Evolutionary conservation across 2,329 filamentous ascomycete species (phyloP), one percentile per base, ranked within the genome.

Genomic region (Epichloe elymi): DNA sequence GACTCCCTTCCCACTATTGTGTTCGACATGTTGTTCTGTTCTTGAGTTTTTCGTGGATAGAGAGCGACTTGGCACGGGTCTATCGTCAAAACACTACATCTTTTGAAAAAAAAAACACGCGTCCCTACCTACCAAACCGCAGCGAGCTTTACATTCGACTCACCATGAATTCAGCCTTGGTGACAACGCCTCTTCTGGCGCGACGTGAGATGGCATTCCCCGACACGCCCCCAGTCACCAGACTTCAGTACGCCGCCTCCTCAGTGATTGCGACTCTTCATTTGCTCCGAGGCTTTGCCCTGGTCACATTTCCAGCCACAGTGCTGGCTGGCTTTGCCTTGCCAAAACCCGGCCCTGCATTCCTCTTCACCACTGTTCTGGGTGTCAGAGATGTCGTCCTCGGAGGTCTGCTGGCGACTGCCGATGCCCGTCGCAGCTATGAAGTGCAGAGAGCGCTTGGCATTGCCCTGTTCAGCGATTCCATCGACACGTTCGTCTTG

Each of bases 401-500:
- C 11, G 58, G 61, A 0, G 63, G 61, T 0, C 52, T 65, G 19
- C 49, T 66, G 15, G 58, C 60, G 43, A 59, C 58, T 33, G 58
- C 62, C 45, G 61, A 63, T 35, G 3, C 3, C 46, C 40, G 50
- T 38, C 23, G 55, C 52, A 19, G 51, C 17, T 58, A 59, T 46
- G 64, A 66, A 46, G 55, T 62, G 5, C 58, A 59, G 36, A 60
- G 64, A 49, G 63, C 64, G 3, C 55, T 66, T 33, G 59, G 60
- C 11, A 56, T 58, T 23, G 63, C 59, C 40, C 56, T 66, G 5
- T 59, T 65, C 20, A 63, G 61, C 54, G 64, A 66, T 57, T 62
- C 62, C 52, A 58, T 64, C 42, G 63, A 66, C 56, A 61, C 64
- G 5, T 65, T 63, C 30, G 59, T 65, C 39, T 57, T 66, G 49